phyloP scores from a whole-genome alignment of 2,329 filamentous ascomycete genomes.

The Penicillium sp. region DNA sequence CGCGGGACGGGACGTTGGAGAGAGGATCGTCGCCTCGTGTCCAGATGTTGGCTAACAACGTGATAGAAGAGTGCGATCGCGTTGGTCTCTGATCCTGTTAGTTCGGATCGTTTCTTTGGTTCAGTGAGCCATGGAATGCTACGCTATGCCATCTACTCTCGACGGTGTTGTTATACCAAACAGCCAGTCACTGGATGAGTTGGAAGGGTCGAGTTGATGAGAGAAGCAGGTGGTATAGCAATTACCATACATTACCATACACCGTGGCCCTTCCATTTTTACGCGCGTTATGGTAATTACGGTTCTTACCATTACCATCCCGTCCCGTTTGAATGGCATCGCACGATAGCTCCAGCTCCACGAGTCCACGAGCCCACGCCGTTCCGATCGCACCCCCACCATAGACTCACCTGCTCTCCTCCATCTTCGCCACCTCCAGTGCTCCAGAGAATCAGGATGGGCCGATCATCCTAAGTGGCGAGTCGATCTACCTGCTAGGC shows the following conservation, averaged over 20 bases:
- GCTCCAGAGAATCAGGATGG: background rate
- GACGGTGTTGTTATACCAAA: background rate
- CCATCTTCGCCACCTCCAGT: background rate
- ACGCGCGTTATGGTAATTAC: background rate
- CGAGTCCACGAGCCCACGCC: background rate
- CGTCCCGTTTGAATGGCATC: background rate
- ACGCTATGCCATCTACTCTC: background rate
- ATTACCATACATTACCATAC: slow-evolving; percentile 1
- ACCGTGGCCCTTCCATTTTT: background rate
- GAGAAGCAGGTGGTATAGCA: background rate
- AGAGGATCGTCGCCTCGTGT: slow-evolving; percentile 8
- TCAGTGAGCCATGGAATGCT: background rate
- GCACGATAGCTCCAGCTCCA: background rate
- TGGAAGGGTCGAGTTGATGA: background rate
- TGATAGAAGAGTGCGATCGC: background rate
- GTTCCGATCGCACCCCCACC: slow-evolving; percentile 4
- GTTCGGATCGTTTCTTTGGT: background rate
- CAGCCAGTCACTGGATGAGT: background rate
- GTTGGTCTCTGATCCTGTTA: background rate
- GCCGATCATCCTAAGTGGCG: slow-evolving; percentile 10
- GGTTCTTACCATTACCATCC: background rate
- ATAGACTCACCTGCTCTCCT: background rate
- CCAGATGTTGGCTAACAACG: slow-evolving; percentile 2
- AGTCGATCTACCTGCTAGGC: slow-evolving; percentile 4
- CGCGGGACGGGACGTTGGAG: slow-evolving; percentile 1